phyloP scores from a whole-genome alignment of 2,329 filamentous ascomycete species.

The Hypoxylon sp. region DNA sequence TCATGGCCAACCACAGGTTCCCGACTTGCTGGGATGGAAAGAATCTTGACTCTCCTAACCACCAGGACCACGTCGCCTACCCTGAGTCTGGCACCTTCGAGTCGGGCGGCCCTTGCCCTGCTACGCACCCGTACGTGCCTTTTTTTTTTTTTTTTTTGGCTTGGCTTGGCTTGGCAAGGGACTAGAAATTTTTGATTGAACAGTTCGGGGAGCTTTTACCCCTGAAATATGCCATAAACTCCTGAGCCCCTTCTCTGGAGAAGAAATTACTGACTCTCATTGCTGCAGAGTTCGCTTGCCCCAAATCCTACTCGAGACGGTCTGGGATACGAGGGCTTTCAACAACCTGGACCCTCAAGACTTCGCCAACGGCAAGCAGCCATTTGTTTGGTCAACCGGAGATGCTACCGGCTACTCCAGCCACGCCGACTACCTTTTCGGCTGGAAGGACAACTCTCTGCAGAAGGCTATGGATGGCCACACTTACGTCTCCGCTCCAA shows the following conservation, averaged over 20 bases:
- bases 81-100: constrained; percentile 59
- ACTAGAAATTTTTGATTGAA: background rate
- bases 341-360: constrained; percentile 46
- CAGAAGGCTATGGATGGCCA: constrained; percentile 59
- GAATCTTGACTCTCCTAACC: constrained; percentile 55
- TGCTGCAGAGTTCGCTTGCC: constrained; percentile 50
- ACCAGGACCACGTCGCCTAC: constrained; percentile 61
- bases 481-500: constrained; percentile 52
- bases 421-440: constrained; percentile 62
- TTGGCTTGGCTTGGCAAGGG: background rate
- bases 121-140: constrained; percentile 53
- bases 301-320: constrained; percentile 61
- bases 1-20: constrained; percentile 60
- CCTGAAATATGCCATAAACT: background rate
- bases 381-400: constrained; percentile 60
- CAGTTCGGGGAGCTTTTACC: background rate
- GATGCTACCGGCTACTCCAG: constrained; percentile 57
- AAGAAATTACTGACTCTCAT: background rate
- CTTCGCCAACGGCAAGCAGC: constrained; percentile 49
- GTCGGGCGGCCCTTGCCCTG: constrained; percentile 62
- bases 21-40: constrained; percentile 56
- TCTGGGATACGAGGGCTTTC: constrained; percentile 51
- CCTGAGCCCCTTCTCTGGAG: background rate
- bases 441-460: constrained; percentile 61
- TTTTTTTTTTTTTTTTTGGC: background rate